Evolutionary conservation across 2,329 filamentous ascomycete species (phyloP), one percentile per base, ranked within the genome.

Genomic region (Cladosporium halotolerans): DNA sequence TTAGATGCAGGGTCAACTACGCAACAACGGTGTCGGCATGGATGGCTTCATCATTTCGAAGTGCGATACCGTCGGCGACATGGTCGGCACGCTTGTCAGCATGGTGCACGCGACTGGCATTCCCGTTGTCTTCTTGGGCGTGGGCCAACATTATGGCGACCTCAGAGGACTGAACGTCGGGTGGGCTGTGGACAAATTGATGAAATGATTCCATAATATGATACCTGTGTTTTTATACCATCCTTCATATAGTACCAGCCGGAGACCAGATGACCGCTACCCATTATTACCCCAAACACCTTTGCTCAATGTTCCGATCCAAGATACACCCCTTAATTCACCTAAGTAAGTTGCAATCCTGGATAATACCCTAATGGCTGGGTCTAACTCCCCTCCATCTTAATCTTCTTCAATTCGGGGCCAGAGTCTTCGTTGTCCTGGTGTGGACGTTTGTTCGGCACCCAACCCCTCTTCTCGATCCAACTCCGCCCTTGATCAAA

Each of bases 41-140:
- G 95, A 99, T 72, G 93, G 93, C 5, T 99, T 99, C 72, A 96
- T 99, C 68, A 96, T 99, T 63, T 92, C 86, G 56, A 99, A 99
- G 73, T 97, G 93, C 70, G 93, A 99, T 73, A 99, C 93, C 0
- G 95, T 99, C 36, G 95, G 93, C n/a, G 92, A 96, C 73, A 97
- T 97, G 91, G 90, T 96, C 41, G 90, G 85, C 2, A 96, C 92
- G 2, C 76, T 99, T 58, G 93, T 99, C 58, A 96, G 89, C 68
- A 92, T 99, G 77, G 92, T 99, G 38, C 92, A 97, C 73, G 92
- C 93, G 3, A 99, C 95, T 3, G 64, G 92, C 28, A 95, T 99
- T 43, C 95, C 95, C 0, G 90, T 99, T 16, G 79, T 97, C 9
- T 99, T 99, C 67, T 80, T 99, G 60, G 93, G 85, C 2, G 80